Evolutionary conservation across 2,329 filamentous ascomycete genomes (phyloP), one percentile per base, ranked within the genome.

Genomic region (Ceratocystis destructans): DNA sequence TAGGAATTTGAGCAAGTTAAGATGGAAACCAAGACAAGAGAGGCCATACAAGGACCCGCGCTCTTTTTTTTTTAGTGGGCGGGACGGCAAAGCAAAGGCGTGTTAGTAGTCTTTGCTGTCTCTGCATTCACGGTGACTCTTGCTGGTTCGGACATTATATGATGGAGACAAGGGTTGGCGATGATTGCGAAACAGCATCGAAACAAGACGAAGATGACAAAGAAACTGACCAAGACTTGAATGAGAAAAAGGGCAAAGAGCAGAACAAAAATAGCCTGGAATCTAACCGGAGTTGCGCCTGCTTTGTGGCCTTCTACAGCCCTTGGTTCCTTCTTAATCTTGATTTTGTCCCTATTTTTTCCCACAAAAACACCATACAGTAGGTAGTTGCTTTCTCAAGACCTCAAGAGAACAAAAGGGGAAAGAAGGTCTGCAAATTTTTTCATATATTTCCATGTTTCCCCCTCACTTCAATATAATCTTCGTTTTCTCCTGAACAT

Each of bases 171-270:
- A 28, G 48, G 48, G 22, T 53, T 53, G 48, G 17, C 25, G 48
- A 53, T 53, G 33, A 45, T 22, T 62, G 33, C 33, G 44, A 62
- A 62, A 62, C 41, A 31, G 22, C 20, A 41, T 62, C 28, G 55
- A 59, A 59, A 59, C 55, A 59, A 15, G 53, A 17, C 3, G 41
- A n/a, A 15, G 15, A 44, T 25, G 20, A 25, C 25, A 22, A 46
- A 25, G 41, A 10, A 48, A 62, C 3, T 48, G 41, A 15, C 37
- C 25, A 44, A 37, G 55, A 62, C n/a, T 8, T 3, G 41, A 2
- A 15, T 10, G 33, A 28, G 37, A 0, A 10, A 5, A 41, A 45
- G 20, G 37, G 28, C 20, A n/a, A 5, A 63, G 28, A 33, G 10
- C 2, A 22, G 25, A 28, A 45, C 44, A 62, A 7, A 45, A 46